These are phyloP conservation scores for Penicillium verrucosum DNA, from an alignment of 2,329 filamentous ascomycete species.

Conservation along the genomic window DNA sequence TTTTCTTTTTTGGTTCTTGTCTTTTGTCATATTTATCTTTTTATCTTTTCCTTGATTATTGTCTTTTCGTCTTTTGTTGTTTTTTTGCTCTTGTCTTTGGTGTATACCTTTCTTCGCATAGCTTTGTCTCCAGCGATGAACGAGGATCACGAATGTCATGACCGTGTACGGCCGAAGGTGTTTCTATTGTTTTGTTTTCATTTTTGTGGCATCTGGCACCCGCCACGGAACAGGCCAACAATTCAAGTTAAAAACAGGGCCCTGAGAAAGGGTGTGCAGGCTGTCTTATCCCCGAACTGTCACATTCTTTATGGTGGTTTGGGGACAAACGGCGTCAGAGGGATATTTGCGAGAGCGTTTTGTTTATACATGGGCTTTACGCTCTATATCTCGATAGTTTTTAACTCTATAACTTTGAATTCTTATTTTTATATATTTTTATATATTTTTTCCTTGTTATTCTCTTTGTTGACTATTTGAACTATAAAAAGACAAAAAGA, in stretches of 20 bases:
- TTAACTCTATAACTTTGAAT: neutral
- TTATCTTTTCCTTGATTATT: conserved; percentile 21
- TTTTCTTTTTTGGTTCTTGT: neutral
- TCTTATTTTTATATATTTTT: neutral
- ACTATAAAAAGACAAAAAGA: neutral
- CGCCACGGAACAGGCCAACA: conserved; percentile 3
- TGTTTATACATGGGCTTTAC: conserved; percentile 19
- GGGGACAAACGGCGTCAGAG: conserved; percentile 13
- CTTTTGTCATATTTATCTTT: conserved; percentile 31
- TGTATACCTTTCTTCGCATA: conserved; percentile 39
- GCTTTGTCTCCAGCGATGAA: conserved; percentile 38
- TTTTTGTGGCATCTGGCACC: conserved; percentile 12
- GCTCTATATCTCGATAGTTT: neutral
- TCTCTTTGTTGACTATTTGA: neutral
- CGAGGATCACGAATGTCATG: conserved; percentile 43
- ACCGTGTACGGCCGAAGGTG: conserved; percentile 38
- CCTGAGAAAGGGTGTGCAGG: conserved; percentile 1
- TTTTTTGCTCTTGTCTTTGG: conserved; percentile 24
- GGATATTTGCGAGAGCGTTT: conserved; percentile 8
- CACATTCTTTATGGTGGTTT: conserved; percentile 15
- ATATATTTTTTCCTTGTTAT: neutral
- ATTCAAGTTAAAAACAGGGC: neutral
- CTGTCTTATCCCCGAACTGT: conserved; percentile 3
- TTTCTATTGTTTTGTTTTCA: conserved; percentile 19
- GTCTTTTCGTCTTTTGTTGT: conserved; percentile 19